Conservation (phyloP, 2,329 filamentous ascomycete species). For the Botrytis tulipae region DNA sequence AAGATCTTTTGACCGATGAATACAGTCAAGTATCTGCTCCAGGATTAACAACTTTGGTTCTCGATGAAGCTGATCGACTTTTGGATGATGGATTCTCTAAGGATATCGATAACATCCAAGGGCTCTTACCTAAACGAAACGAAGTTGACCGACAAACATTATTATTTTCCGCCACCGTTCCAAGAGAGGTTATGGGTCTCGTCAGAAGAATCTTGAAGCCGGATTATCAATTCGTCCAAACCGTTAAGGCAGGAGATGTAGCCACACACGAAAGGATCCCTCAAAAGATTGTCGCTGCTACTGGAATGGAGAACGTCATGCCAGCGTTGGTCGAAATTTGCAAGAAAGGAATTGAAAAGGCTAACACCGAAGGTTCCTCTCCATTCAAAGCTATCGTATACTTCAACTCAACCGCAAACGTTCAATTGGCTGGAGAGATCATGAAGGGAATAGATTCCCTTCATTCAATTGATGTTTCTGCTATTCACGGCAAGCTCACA, state of each 20-base stretch:
- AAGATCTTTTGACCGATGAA: slow-evolving; percentile 69
- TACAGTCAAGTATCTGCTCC: slow-evolving; percentile 39
- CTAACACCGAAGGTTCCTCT: slow-evolving; percentile 16
- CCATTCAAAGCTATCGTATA: slow-evolving; percentile 93
- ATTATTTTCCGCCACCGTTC: slow-evolving; percentile 92
- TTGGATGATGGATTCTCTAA: slow-evolving; percentile 83
- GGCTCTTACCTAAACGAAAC: slow-evolving; percentile 58
- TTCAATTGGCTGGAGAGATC: slow-evolving; percentile 63
- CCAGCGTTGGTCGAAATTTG: slow-evolving; percentile 63
- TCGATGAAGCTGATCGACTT: slow-evolving; percentile 98
- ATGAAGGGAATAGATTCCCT: slow-evolving; percentile 38
- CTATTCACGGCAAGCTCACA: slow-evolving; percentile 77
- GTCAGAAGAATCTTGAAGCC: slow-evolving; percentile 73
- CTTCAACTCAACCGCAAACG: slow-evolving; percentile 74
- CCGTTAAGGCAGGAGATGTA: slow-evolving; percentile 74
- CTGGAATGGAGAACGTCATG: slow-evolving; percentile 72
- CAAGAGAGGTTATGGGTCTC: slow-evolving; percentile 74
- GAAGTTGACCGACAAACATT: slow-evolving; percentile 80
- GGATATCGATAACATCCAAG: slow-evolving; percentile 61
- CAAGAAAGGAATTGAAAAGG: slow-evolving; percentile 40
- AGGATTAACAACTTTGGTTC: slow-evolving; percentile 83
- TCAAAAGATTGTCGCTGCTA: slow-evolving; percentile 68
- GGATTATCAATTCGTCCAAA: slow-evolving; percentile 86
- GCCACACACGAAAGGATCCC: slow-evolving; percentile 84
- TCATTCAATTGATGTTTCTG: slow-evolving; percentile 32